phyloP scores from a whole-genome alignment of 805 yeast genomes.

The Spathaspora boniae region DNA sequence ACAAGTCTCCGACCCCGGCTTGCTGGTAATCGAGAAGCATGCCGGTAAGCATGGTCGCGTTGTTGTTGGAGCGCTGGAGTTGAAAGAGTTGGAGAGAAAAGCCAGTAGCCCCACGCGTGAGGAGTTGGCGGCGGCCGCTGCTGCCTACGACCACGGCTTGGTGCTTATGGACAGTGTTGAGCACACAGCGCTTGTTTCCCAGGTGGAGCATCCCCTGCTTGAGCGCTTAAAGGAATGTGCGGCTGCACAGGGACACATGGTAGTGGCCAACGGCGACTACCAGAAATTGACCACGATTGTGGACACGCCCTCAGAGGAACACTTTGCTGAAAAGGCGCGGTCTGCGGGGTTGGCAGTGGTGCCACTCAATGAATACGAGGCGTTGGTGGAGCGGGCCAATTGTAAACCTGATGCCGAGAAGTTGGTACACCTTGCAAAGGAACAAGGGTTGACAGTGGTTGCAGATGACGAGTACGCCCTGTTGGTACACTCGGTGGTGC shows the following conservation, averaged over 20 bases:
- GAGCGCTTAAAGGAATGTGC: conserved; percentile 34
- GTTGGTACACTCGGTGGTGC: conserved; percentile 10
- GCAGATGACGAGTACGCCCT: conserved; percentile 12
- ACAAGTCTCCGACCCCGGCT: conserved; percentile 3
- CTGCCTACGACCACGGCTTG: conserved; percentile 7
- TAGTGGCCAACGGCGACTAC: conserved; percentile 9
- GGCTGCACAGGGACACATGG: conserved; percentile 13
- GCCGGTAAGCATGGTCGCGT: conserved; percentile 16
- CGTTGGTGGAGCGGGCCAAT: neutral
- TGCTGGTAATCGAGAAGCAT: conserved; percentile 2
- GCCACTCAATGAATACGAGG: conserved; percentile 13
- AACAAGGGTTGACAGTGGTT: conserved; percentile 1
- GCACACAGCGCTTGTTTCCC: conserved; percentile 6
- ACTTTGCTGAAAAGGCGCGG: conserved; percentile 13
- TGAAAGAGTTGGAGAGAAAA: conserved; percentile 3
- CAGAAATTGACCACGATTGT: conserved; percentile 9
- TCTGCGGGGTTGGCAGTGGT: conserved; percentile 10
- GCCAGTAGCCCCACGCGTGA: conserved; percentile 9
- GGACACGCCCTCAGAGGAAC: conserved; percentile 24
- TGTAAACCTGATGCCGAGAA: conserved; percentile 15
- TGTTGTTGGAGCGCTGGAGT: conserved; percentile 16
- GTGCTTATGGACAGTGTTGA: conserved; percentile 7
- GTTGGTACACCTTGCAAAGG: conserved; percentile 10
- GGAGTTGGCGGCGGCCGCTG: conserved; percentile 4
- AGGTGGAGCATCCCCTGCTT: conserved; percentile 21